Evolutionary conservation across 192 early-diverging fungal species (phyloP).

Genomic region (Chytriomyces sp.): DNA sequence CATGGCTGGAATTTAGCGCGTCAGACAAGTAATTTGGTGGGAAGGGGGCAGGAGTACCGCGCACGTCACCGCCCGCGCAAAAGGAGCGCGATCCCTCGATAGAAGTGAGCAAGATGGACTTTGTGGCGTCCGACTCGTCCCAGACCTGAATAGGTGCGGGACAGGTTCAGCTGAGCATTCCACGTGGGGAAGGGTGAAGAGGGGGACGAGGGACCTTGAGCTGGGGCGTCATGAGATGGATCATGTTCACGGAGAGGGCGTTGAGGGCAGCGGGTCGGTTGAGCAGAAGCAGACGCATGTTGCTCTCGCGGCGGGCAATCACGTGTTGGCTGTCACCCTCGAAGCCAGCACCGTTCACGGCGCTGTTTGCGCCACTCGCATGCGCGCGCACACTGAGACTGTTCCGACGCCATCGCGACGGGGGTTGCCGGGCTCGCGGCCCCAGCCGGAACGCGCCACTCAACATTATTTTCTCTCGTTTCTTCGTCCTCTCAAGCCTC

Average conservation of each 20-base stretch:
- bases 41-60: slow-evolving; percentile 30
- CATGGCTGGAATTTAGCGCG: slow-evolving; percentile 15
- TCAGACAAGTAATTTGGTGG: neutral
- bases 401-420: neutral
- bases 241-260: slow-evolving; percentile 84
- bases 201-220: slow-evolving; percentile 60
- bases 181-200: neutral
- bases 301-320: slow-evolving; percentile 42
- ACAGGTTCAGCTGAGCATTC: neutral
- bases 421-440: no score
- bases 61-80: slow-evolving; percentile 81
- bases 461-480: no score
- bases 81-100: slow-evolving; percentile 72
- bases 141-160: slow-evolving; percentile 64
- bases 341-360: neutral
- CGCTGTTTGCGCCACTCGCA: neutral
- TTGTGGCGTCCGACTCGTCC: slow-evolving; percentile 83
- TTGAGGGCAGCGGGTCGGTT: slow-evolving; percentile 79
- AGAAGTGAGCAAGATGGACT: slow-evolving; percentile 83
- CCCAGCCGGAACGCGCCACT: no score
- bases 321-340: slow-evolving; percentile 22
- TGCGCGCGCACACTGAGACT: neutral
- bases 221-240: slow-evolving; percentile 75
- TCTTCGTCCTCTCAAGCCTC: no score
- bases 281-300: slow-evolving; percentile 46